These are phyloP conservation scores for Lipomyces sp. DNA, from an alignment of 805 yeast genomes.

Conservation along the genomic window DNA sequence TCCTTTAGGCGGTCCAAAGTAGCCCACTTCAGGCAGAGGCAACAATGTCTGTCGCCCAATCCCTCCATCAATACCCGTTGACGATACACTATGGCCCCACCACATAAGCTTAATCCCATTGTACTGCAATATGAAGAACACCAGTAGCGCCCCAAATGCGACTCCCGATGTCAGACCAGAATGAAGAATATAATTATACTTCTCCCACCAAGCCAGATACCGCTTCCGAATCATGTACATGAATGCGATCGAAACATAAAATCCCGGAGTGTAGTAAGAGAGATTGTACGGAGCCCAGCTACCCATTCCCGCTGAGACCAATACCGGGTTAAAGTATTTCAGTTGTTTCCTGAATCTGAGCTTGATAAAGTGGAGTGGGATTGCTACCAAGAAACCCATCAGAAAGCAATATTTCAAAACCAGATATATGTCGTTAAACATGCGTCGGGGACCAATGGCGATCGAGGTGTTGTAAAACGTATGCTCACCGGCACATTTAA, in stretches of 20 bases:
- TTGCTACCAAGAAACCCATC: constrained; percentile 28
- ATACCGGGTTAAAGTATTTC: no score
- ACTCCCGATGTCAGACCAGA: constrained; percentile 71
- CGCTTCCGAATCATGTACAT: constrained; percentile 63
- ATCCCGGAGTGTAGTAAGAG: constrained; percentile 18
- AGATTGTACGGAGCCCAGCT: constrained; percentile 26
- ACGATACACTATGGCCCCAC: constrained; percentile 60
- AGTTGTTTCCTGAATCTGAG: constrained; percentile 9
- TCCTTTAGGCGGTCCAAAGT: constrained; percentile 13
- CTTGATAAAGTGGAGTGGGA: constrained; percentile 21
- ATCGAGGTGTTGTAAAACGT: constrained; percentile 16
- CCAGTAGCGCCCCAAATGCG: constrained; percentile 62
- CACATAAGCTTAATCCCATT: constrained; percentile 46
- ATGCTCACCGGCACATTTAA: constrained; percentile 13
- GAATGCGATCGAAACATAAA: constrained; percentile 51
- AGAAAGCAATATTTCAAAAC: constrained; percentile 28
- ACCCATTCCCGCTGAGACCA: no score
- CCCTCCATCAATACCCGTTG: constrained; percentile 28
- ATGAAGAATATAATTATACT: constrained; percentile 67
- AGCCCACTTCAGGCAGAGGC: constrained; percentile 22
- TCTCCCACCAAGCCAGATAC: constrained; percentile 73
- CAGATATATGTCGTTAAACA: constrained; percentile 21
- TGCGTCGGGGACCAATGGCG: constrained; percentile 17
- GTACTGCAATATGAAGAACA: constrained; percentile 55
- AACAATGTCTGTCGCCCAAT: constrained; percentile 11